phyloP scores from a whole-genome alignment of 2,329 filamentous ascomycete species.

The Botrytis sinoallii region DNA sequence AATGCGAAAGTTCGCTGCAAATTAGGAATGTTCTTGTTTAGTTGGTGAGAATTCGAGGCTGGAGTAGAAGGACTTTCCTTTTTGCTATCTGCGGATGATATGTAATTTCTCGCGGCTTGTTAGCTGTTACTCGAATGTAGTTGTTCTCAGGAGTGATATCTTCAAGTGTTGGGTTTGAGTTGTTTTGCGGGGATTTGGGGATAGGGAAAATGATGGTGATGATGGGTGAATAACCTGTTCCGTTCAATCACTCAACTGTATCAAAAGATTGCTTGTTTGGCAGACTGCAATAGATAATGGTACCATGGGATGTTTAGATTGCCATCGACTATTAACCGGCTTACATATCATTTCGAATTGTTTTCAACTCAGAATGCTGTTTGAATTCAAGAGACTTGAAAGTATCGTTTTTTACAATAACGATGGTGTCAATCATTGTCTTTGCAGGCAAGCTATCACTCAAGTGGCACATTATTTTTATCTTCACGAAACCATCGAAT shows the following conservation, averaged over 20 bases:
- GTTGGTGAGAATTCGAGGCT: not conserved
- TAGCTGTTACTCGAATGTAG: not conserved
- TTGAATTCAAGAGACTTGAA: not conserved
- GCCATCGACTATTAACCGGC: not conserved
- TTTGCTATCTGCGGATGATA: not conserved
- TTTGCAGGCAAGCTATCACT: not conserved
- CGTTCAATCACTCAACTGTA: not conserved
- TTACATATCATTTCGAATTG: not conserved
- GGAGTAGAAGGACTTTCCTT: rapidly evolving
- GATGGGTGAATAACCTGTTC: not conserved
- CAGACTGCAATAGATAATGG: rapidly evolving
- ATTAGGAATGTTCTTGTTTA: rapidly evolving
- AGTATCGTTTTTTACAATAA: not conserved
- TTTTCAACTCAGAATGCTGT: not conserved
- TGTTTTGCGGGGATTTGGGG: not conserved
- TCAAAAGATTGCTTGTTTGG: too few species aligned
- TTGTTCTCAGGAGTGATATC: not conserved
- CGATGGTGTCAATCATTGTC: not conserved
- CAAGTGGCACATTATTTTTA: not conserved
- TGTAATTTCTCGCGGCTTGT: not conserved
- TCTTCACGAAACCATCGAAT: not conserved
- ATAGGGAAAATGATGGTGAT: not conserved
- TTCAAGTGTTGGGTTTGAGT: not conserved
- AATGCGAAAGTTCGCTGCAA: not conserved
- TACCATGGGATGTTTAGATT: not conserved